These are phyloP conservation scores for Pezicula neosporulosa DNA, from an alignment of 2,329 filamentous ascomycete genomes.

Conservation along the genomic window DNA sequence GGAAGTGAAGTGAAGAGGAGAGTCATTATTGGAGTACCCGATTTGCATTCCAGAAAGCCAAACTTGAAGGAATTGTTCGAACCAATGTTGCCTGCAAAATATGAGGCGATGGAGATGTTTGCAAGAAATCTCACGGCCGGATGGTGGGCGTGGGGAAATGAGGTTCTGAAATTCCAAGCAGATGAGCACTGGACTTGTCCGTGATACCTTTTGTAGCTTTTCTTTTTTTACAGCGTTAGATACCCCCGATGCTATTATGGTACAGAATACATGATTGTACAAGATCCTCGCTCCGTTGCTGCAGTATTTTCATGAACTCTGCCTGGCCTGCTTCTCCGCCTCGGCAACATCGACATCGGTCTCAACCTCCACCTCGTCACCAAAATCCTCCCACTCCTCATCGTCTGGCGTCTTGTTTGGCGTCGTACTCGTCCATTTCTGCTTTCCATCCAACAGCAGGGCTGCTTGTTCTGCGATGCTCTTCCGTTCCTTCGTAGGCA, in stretches of 20 bases:
- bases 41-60: slow-evolving; percentile 77
- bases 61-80: slow-evolving; percentile 61
- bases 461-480: slow-evolving; percentile 57
- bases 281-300: slow-evolving; percentile 11
- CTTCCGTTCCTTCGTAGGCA: slow-evolving; percentile 33
- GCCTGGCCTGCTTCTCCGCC: not conserved
- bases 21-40: slow-evolving; percentile 67
- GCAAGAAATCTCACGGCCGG: slow-evolving; percentile 69
- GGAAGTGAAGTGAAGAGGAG: slow-evolving; percentile 37
- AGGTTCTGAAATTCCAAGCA: slow-evolving; percentile 67
- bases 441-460: slow-evolving; percentile 55
- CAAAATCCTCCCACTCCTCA: slow-evolving; percentile 36
- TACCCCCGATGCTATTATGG: slow-evolving; percentile 16
- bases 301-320: not conserved
- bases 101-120: slow-evolving; percentile 70
- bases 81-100: slow-evolving; percentile 44
- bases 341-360: slow-evolving; percentile 20
- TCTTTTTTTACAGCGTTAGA: slow-evolving; percentile 1
- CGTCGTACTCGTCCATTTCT: slow-evolving; percentile 47
- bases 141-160: slow-evolving; percentile 78
- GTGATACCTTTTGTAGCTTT: not conserved
- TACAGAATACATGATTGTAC: slow-evolving; percentile 20
- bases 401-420: slow-evolving; percentile 30
- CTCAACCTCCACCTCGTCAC: slow-evolving; percentile 26
- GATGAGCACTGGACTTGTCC: slow-evolving; percentile 37